Conservation (phyloP, 2,329 filamentous ascomycete genomes). For the Cadophora sp. region DNA sequence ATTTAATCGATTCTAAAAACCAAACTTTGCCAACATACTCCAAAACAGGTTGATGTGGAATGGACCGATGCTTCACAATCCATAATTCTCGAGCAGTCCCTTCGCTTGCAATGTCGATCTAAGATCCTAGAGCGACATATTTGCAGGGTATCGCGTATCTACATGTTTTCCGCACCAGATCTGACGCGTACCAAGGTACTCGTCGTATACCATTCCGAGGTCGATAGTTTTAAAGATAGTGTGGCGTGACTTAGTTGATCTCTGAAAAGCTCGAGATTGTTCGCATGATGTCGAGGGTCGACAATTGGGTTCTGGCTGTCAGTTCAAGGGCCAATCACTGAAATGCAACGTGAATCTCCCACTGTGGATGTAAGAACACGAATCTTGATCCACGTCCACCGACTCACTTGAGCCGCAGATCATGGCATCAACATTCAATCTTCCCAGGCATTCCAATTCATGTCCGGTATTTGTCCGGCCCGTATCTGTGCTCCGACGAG, state of each 20-base stretch:
- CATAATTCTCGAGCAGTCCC: neutral
- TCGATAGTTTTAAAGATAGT: neutral
- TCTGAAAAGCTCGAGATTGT: neutral
- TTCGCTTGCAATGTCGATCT: neutral
- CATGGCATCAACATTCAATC: neutral
- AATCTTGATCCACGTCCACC: neutral
- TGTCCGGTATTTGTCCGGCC: conserved; percentile 57
- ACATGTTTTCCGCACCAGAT: neutral
- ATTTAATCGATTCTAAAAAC: neutral
- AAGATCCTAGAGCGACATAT: too few relatives aligned
- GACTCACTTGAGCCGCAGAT: conserved; percentile 3
- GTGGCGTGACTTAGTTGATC: neutral
- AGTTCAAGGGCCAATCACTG: neutral
- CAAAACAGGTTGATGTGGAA: neutral
- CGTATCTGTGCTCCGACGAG: conserved; percentile 72
- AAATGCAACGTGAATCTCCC: too few relatives aligned
- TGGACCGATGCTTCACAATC: neutral
- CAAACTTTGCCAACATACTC: neutral
- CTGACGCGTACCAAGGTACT: neutral
- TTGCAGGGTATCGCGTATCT: neutral
- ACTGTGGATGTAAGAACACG: neutral
- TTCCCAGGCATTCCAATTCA: neutral
- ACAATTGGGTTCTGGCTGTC: neutral
- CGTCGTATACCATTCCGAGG: neutral
- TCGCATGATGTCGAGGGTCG: neutral